Evolutionary conservation across 2,329 filamentous ascomycete genomes (phyloP).

Genomic region (Rutstroemia sp.): DNA sequence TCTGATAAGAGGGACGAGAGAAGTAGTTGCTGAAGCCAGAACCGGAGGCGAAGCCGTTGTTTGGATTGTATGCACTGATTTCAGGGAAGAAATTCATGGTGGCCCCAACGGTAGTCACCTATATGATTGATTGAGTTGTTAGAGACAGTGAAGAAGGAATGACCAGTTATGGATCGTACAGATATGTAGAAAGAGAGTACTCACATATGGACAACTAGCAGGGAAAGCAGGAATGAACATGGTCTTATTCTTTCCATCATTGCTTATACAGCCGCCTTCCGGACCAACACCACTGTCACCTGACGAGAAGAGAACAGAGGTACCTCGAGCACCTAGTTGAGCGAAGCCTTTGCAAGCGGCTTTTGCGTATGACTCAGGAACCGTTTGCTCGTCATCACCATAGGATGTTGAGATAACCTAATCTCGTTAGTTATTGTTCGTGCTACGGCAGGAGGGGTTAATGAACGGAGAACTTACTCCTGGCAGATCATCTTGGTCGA

Average conservation of each 20-base stretch:
- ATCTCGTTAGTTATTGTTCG: too few relatives aligned
- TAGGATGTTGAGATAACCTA: constrained; percentile 50
- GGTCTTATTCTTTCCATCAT: constrained; percentile 47
- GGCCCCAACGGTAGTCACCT: constrained; percentile 55
- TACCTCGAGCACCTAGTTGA: constrained; percentile 44
- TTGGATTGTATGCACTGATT: constrained; percentile 29
- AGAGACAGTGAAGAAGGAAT: too few relatives aligned
- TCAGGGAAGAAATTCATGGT: constrained; percentile 30
- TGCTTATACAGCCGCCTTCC: constrained; percentile 39
- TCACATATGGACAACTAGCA: constrained; percentile 33
- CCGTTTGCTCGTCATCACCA: constrained; percentile 48
- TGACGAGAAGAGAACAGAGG: constrained; percentile 42
- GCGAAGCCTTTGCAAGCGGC: constrained; percentile 47
- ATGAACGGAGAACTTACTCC: constrained; percentile 33
- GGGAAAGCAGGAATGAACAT: constrained; percentile 50
- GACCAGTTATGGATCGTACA: too few relatives aligned
- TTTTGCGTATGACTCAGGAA: constrained; percentile 43
- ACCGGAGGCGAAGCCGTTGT: constrained; percentile 32
- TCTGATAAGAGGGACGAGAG: constrained; percentile 39
- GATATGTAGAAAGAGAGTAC: not conserved
- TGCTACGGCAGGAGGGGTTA: not conserved
- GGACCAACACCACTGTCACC: constrained; percentile 44
- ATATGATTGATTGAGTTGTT: not conserved
- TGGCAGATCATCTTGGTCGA: constrained; percentile 10
- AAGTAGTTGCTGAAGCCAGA: constrained; percentile 48